Evolutionary conservation across 345 rosid genomes (phyloP), one percentile per base, ranked within the genome.

Genomic region (Gossypium rotundifolium): DNA sequence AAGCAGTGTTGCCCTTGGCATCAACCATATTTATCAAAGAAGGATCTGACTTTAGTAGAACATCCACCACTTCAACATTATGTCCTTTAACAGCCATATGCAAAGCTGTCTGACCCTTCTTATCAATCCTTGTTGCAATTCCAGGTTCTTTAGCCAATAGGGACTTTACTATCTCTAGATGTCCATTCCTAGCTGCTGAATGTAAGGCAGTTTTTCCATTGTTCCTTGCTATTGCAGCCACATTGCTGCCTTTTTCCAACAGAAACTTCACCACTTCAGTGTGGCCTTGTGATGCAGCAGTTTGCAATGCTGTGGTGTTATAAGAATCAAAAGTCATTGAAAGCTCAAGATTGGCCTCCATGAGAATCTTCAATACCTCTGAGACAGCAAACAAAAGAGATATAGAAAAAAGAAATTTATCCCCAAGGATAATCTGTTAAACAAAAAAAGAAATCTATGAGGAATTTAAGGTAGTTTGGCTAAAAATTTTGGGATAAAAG

Each of bases 71-170:
- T 69, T 86, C 93, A 48, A 73, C 69, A 46, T 76, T 85, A 69
- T 81, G 93, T 59, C 99, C 97, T 85, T 95, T 95, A 78, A 83
- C 99, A 0, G 99, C 99, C 99, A 90, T 91, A 68, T 95, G 97
- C 59, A 95, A 88, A 27, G 96, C 88, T 2, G 94, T 91, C 80
- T 95, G 98, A 70, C 97, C 90, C 77, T 95, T 91, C 87, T 87
- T 86, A 68, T 95, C 99, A 0, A 55, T 79, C 75, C 86, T 88
- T 3, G 80, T 83, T 44, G 83, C 84, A 71, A 90, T 78, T 25
- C 86, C 88, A 22, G 81, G 86, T 22, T 90, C 96, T 65, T 77
- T 91, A 33, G 72, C 78, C 76, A 89, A 57, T 49, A 95, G 83
- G 33, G 86, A 87, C 67, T 85, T 93, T 65, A 91, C 88, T 3